phyloP scores from a whole-genome alignment of 2,329 filamentous ascomycete species.

The Ilyonectria robusta region DNA sequence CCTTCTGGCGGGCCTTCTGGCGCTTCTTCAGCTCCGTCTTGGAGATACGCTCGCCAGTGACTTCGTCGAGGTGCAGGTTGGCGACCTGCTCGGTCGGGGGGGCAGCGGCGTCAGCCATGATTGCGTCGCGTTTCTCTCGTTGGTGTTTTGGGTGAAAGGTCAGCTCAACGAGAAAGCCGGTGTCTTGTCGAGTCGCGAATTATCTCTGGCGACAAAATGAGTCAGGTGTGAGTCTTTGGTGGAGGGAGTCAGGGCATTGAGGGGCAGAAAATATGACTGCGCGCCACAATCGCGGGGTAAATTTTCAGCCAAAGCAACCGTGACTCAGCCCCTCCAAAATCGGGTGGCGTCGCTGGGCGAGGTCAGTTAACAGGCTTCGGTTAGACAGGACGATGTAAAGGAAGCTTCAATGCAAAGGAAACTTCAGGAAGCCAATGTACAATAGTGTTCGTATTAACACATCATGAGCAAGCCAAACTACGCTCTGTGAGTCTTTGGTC shows the following conservation, averaged over 20 bases:
- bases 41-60: conserved; percentile 89
- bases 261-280: conserved; percentile 45
- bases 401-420: background rate
- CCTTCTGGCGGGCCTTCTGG: conserved; percentile 89
- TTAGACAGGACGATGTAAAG: background rate
- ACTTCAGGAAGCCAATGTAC: conserved; percentile 7
- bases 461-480: conserved; percentile 45
- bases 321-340: conserved; percentile 38
- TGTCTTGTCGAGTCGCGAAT: conserved; percentile 23
- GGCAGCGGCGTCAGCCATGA: conserved; percentile 52
- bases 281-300: conserved; percentile 52
- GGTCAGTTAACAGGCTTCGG: background rate
- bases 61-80: conserved; percentile 90
- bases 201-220: conserved; percentile 38
- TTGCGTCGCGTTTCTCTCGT: conserved; percentile 40
- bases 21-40: conserved; percentile 95
- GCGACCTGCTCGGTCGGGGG: conserved; percentile 66
- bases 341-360: background rate
- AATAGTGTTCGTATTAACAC: conserved; percentile 51
- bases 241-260: conserved; percentile 49
- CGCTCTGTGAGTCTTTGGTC: conserved; percentile 47
- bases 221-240: conserved; percentile 45
- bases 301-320: conserved; percentile 39
- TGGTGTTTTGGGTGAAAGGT: conserved; percentile 13
- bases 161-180: conserved; percentile 30